Evolutionary conservation across 306 rosid genomes (phyloP).

Genomic region (Acacia crassicarpa): DNA sequence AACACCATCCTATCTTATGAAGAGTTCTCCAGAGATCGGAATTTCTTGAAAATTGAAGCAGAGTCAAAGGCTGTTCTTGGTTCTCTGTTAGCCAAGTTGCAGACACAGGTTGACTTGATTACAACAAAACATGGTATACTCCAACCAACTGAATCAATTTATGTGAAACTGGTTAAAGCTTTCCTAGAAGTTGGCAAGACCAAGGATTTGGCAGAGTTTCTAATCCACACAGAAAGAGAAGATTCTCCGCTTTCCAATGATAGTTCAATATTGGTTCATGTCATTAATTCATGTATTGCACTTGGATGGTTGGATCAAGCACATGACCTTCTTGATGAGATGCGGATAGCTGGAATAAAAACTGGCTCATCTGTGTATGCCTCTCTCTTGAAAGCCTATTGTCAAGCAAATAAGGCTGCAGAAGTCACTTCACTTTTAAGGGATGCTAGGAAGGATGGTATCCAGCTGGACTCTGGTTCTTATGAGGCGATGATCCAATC

Average conservation of each 20-base stretch:
- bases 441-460: constrained; percentile 83
- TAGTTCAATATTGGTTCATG: constrained; percentile 71
- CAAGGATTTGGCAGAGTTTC: constrained; percentile 78
- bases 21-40: constrained; percentile 55
- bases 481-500: constrained; percentile 77
- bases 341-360: constrained; percentile 76
- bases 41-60: constrained; percentile 56
- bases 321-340: constrained; percentile 90
- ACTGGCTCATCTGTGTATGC: constrained; percentile 62
- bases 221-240: constrained; percentile 66
- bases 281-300: constrained; percentile 72
- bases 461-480: constrained; percentile 77
- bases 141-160: constrained; percentile 75
- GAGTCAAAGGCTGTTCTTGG: constrained; percentile 60
- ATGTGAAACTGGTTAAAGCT: constrained; percentile 75
- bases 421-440: constrained; percentile 67
- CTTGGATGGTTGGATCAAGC: constrained; percentile 92
- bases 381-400: constrained; percentile 81
- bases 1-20: constrained; percentile 42
- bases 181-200: constrained; percentile 76
- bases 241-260: constrained; percentile 74
- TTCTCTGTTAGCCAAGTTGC: constrained; percentile 64
- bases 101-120: constrained; percentile 57
- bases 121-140: constrained; percentile 68
- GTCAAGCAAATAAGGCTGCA: constrained; percentile 59